Evolutionary conservation across 805 yeast species (phyloP).

Genomic region (Monosporozyma yasuniensis): DNA sequence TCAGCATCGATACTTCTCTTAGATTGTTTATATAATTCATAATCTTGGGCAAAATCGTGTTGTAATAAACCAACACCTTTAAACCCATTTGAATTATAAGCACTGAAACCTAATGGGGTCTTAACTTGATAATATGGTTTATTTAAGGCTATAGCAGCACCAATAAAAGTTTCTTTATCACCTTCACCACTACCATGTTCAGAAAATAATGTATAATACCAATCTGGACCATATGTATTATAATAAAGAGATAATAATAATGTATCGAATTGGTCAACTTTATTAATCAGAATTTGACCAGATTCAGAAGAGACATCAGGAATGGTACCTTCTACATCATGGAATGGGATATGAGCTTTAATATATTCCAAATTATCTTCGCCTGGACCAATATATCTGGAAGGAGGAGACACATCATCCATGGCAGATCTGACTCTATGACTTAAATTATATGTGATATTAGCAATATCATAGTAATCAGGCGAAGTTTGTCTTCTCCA

Average conservation of each 20-base stretch:
- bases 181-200: conserved; percentile 76
- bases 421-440: conserved; percentile 27
- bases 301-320: conserved; percentile 65
- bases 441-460: conserved; percentile 29
- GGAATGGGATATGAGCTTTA: conserved; percentile 36
- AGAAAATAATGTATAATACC: conserved; percentile 57
- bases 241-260: conserved; percentile 54
- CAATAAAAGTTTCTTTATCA: conserved; percentile 67
- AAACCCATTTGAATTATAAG: conserved; percentile 27
- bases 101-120: conserved; percentile 30
- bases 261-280: conserved; percentile 49
- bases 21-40: conserved; percentile 12
- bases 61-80: conserved; percentile 39
- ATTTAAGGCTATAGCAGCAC: conserved; percentile 50
- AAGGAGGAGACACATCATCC: conserved; percentile 20
- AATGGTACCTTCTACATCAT: conserved; percentile 53
- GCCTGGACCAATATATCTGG: conserved; percentile 7
- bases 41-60: conserved; percentile 43
- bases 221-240: conserved; percentile 55
- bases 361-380: conserved; percentile 2
- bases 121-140: conserved; percentile 47
- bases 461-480: conserved; percentile 45
- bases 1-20: conserved; percentile 9
- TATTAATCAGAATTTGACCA: conserved; percentile 59
- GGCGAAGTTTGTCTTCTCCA: conserved; percentile 69